phyloP scores from a whole-genome alignment of 768 basidiomycete genomes.

The Harrya chromipes region DNA sequence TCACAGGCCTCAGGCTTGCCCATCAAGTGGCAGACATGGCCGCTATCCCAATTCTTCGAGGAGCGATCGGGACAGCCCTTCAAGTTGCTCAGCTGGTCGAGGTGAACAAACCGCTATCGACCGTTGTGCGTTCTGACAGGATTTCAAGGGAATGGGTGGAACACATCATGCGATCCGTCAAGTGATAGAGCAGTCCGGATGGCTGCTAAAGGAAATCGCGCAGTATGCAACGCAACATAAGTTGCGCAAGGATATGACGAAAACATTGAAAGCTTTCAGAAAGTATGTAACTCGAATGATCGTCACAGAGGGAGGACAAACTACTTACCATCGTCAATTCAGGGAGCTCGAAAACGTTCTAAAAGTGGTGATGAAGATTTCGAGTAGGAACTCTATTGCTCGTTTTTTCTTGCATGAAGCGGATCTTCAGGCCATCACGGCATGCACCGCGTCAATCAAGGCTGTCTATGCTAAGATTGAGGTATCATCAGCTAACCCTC shows the following conservation, averaged over 20 bases:
- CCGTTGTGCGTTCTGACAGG: neutral
- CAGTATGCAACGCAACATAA: neutral
- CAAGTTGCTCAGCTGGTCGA: slow-evolving; percentile 6
- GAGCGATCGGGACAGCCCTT: slow-evolving; percentile 8
- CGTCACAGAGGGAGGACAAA: no score
- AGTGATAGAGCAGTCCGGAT: slow-evolving; percentile 14
- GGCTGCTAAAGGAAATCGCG: slow-evolving; percentile 11
- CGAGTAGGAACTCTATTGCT: neutral
- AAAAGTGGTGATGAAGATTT: slow-evolving; percentile 6
- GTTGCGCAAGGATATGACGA: slow-evolving; percentile 4
- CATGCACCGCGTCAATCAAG: slow-evolving; percentile 12
- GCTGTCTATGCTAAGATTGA: slow-evolving; percentile 4
- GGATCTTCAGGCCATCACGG: slow-evolving; percentile 8
- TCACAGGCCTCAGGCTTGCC: slow-evolving; percentile 5
- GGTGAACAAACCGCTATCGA: neutral
- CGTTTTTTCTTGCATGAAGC: slow-evolving; percentile 11
- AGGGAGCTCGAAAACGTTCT: slow-evolving; percentile 11
- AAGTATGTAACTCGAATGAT: neutral
- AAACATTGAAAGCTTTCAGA: slow-evolving; percentile 1
- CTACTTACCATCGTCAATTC: neutral
- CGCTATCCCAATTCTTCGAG: slow-evolving; percentile 2
- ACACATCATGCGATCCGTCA: slow-evolving; percentile 12
- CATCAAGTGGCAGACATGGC: slow-evolving; percentile 8
- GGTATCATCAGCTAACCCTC: neutral
- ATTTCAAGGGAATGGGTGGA: slow-evolving; percentile 9